phyloP scores from a whole-genome alignment of 129 eudicot genomes.

The Helianthus annuus region DNA sequence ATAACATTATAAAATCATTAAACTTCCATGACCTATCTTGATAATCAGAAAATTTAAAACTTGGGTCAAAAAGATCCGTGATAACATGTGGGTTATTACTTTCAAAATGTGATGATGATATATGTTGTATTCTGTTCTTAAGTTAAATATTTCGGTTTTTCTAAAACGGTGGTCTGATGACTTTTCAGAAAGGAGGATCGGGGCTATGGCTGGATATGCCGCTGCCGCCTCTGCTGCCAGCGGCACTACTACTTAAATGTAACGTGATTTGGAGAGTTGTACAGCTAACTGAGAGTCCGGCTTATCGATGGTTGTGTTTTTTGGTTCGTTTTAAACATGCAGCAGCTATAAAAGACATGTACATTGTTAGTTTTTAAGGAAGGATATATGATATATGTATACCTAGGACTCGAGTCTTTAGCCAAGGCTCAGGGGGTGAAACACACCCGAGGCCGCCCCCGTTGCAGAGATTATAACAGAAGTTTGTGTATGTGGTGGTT shows the following conservation, averaged over 20 bases:
- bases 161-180: background rate
- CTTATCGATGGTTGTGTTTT: constrained; percentile 48
- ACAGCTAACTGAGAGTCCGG: constrained; percentile 93
- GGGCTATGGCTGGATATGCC: constrained; percentile 54
- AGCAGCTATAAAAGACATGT: constrained; percentile 65
- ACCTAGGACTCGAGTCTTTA: constrained; percentile 73
- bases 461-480: constrained; percentile 42
- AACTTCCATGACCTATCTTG: background rate
- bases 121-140: background rate
- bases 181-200: constrained; percentile 82
- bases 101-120: background rate
- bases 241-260: constrained; percentile 23
- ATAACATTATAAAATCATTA: background rate
- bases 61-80: background rate
- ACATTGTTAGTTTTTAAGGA: constrained; percentile 56
- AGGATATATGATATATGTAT: constrained; percentile 37
- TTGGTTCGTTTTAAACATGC: constrained; percentile 43
- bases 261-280: constrained; percentile 62
- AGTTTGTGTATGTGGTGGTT: constrained; percentile 41
- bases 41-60: background rate
- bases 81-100: background rate
- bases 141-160: background rate
- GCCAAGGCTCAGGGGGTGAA: constrained; percentile 67
- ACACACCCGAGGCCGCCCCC: constrained; percentile 63
- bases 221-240: constrained; percentile 43